phyloP scores from a whole-genome alignment of 345 rosid genomes.

The Populus davidiana region DNA sequence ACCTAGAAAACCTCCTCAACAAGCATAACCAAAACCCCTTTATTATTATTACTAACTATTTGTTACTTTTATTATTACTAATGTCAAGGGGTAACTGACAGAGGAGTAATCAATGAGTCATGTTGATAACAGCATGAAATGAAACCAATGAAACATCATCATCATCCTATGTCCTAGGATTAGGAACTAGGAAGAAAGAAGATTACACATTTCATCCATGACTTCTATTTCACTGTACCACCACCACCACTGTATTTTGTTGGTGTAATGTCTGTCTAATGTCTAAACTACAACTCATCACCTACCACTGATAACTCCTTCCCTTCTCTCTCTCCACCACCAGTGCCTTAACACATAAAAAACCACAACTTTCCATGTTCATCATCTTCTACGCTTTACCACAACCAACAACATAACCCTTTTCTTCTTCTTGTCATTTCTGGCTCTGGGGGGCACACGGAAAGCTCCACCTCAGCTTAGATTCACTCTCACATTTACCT shows the following conservation, averaged over 20 bases:
- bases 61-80: background rate
- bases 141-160: background rate
- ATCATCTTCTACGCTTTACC: constrained; percentile 10
- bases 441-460: constrained; percentile 38
- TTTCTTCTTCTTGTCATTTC: constrained; percentile 33
- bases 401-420: constrained; percentile 13
- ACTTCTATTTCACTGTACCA: constrained; percentile 12
- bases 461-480: constrained; percentile 72
- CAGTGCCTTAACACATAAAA: background rate
- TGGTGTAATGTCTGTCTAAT: background rate
- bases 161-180: background rate
- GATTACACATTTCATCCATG: constrained; percentile 12
- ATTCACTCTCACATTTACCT: constrained; percentile 38
- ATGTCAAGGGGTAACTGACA: background rate
- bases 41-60: background rate
- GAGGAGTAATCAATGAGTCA: background rate
- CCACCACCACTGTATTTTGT: background rate
- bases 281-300: constrained; percentile 51
- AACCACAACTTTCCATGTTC: constrained; percentile 27
- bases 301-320: constrained; percentile 84
- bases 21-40: background rate
- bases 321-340: constrained; percentile 31
- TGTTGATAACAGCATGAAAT: constrained; percentile 8
- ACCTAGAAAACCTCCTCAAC: background rate
- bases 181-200: background rate